phyloP scores from a whole-genome alignment of 2,329 filamentous ascomycete species.

The Alternaria hordeiaustralica region DNA sequence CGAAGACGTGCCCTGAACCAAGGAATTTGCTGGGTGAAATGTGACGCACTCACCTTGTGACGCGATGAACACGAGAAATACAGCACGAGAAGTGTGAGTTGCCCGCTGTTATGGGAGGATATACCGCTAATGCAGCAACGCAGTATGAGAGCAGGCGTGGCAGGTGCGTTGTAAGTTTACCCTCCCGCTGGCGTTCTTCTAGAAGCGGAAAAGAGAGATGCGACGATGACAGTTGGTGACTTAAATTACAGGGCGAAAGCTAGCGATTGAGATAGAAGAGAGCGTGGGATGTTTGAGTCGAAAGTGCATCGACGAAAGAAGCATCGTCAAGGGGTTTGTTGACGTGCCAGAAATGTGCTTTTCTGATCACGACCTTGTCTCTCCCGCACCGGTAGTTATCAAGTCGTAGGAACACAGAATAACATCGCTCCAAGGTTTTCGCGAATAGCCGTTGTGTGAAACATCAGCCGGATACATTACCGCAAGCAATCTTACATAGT shows the following conservation, averaged over 20 bases:
- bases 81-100: neutral
- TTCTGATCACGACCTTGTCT: slow-evolving; percentile 7
- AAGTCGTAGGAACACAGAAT: neutral
- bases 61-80: neutral
- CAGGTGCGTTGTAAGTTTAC: neutral
- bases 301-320: slow-evolving; percentile 3
- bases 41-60: neutral
- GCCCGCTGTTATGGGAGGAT: neutral
- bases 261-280: neutral
- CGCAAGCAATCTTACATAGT: neutral
- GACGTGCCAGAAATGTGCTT: slow-evolving; percentile 15
- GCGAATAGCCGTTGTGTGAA: neutral
- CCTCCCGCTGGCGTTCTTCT: neutral
- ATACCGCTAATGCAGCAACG: neutral
- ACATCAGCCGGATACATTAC: neutral
- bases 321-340: slow-evolving; percentile 5
- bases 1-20: neutral
- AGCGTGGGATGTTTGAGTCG: neutral
- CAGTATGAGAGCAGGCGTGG: neutral
- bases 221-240: neutral
- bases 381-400: slow-evolving; percentile 1
- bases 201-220: neutral
- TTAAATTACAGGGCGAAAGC: neutral
- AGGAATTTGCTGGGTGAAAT: neutral
- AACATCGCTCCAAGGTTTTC: neutral